Percentiles rank a stretch among this genome's conserved stretches.
These are phyloP conservation scores for Pichia californica DNA, from an alignment of 805 yeast species.

Conservation along the genomic window DNA sequence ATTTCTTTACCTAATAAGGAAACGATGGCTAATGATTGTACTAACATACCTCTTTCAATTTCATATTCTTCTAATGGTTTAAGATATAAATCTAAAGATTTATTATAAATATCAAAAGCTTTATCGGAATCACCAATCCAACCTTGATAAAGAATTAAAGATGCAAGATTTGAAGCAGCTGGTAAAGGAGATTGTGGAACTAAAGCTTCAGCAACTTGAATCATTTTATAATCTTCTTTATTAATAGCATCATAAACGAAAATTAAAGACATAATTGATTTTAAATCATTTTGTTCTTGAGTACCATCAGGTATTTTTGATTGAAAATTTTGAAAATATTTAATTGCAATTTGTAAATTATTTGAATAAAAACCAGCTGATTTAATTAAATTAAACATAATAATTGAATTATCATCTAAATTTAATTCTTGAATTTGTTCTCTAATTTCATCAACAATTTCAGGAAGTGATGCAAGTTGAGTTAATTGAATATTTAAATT, in stretches of 20 bases:
- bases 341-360: slow-evolving; percentile 19
- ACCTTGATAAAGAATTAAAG: slow-evolving; percentile 22
- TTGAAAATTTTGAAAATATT: slow-evolving; percentile 22
- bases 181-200: slow-evolving; percentile 24
- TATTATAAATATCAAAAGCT: slow-evolving; percentile 29
- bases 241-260: slow-evolving; percentile 21
- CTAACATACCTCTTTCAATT: slow-evolving; percentile 19
- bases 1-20: slow-evolving; percentile 23
- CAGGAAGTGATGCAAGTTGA: slow-evolving; percentile 9
- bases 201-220: slow-evolving; percentile 23
- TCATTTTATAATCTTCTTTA: slow-evolving; percentile 10
- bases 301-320: slow-evolving; percentile 22
- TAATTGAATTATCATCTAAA: slow-evolving; percentile 12
- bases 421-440: slow-evolving; percentile 14
- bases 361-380: slow-evolving; percentile 21
- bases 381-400: slow-evolving; percentile 15
- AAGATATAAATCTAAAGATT: slow-evolving; percentile 18
- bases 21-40: slow-evolving; percentile 24
- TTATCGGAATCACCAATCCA: slow-evolving; percentile 26
- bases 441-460: slow-evolving; percentile 13
- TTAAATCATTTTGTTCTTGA: slow-evolving; percentile 14
- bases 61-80: slow-evolving; percentile 15
- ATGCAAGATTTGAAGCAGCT: slow-evolving; percentile 21
- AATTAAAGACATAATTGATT: slow-evolving; percentile 19
- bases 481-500: not conserved